These are phyloP conservation scores for Cryoendolithus antarcticus DNA, from an alignment of 2,329 filamentous ascomycete genomes.

Conservation along the genomic window DNA sequence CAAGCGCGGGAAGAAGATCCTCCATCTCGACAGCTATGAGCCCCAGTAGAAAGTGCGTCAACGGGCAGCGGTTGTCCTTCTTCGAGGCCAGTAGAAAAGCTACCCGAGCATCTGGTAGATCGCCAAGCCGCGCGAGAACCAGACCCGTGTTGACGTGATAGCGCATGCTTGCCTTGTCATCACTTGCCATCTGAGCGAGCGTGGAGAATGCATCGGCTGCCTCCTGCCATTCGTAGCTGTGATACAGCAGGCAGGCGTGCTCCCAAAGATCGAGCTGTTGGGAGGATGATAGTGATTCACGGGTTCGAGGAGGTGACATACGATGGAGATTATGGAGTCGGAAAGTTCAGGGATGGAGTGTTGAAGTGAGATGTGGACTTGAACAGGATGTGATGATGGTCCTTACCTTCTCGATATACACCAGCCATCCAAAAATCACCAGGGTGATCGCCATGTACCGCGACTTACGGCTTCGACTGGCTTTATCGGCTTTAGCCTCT, in stretches of 20 bases:
- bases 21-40: conserved; percentile 16
- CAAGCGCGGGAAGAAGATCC: conserved; percentile 9
- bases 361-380: too few relatives aligned
- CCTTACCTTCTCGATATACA: too few relatives aligned
- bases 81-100: conserved; percentile 14
- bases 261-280: conserved; percentile 21
- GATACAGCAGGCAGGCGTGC: conserved; percentile 20
- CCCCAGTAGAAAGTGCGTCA: conserved; percentile 20
- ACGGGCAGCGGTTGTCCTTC: conserved; percentile 6
- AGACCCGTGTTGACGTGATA: conserved; percentile 20
- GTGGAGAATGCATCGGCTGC: conserved; percentile 16
- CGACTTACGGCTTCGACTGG: too few relatives aligned
- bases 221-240: conserved; percentile 21
- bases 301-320: not conserved
- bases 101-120: conserved; percentile 14
- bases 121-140: conserved; percentile 19
- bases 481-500: too few relatives aligned
- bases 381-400: too few relatives aligned
- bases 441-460: too few relatives aligned
- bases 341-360: too few relatives aligned
- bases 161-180: conserved; percentile 8
- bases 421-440: too few relatives aligned
- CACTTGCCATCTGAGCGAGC: conserved; percentile 11
- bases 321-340: too few relatives aligned
- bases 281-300: not conserved